phyloP scores from a whole-genome alignment of 139 green algal genomes.

The Chlamydomonas sp. region DNA sequence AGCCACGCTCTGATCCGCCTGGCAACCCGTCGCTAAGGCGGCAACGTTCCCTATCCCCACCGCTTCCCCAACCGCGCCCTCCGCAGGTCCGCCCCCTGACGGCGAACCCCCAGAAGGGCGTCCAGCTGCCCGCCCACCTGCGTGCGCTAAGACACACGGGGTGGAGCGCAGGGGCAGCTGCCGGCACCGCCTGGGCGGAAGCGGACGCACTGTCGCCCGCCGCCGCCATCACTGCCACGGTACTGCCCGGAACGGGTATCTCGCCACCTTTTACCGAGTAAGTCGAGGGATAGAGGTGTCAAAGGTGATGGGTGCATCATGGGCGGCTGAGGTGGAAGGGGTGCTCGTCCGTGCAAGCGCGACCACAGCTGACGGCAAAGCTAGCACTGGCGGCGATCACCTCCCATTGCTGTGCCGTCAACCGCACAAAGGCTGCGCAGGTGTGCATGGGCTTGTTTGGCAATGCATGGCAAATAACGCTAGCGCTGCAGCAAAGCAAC shows the following conservation, averaged over 20 bases:
- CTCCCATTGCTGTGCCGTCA: too few relatives aligned
- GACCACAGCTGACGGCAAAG: too few relatives aligned
- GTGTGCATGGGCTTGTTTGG: too few relatives aligned
- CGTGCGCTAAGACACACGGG: not conserved
- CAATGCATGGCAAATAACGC: not conserved
- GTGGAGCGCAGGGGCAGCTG: not conserved
- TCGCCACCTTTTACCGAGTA: not conserved
- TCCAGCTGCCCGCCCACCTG: conserved; percentile 11
- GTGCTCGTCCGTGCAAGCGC: too few relatives aligned
- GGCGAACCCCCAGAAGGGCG: conserved; percentile 23
- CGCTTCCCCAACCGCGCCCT: not conserved
- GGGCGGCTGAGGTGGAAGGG: too few relatives aligned
- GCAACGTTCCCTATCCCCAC: not conserved
- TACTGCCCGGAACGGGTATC: not conserved
- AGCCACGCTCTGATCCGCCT: too few relatives aligned
- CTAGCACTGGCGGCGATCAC: too few relatives aligned
- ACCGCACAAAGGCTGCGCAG: too few relatives aligned
- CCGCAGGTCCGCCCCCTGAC: not conserved
- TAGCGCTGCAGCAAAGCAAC: not conserved
- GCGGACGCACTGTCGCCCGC: not conserved
- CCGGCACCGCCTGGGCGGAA: not conserved
- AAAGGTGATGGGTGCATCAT: too few relatives aligned
- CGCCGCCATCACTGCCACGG: not conserved
- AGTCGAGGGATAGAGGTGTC: not conserved
- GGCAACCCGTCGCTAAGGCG: not conserved